Evolutionary conservation across 2,329 filamentous ascomycete species (phyloP).

Genomic region (Curvularia eragrostidis): DNA sequence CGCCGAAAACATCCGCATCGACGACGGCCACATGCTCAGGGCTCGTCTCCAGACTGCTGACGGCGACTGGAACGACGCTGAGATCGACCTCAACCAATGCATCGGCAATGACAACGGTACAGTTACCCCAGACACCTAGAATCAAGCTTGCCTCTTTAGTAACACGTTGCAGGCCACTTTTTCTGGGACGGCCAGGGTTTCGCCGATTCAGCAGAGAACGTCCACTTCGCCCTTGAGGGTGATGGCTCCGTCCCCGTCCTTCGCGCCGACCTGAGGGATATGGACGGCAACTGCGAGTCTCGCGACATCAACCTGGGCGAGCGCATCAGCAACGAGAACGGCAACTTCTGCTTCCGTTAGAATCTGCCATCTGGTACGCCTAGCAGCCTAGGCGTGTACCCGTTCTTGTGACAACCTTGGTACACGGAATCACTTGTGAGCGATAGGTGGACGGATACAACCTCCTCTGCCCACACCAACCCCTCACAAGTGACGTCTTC

Average conservation of each 20-base stretch:
- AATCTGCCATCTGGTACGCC: background rate
- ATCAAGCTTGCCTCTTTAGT: background rate
- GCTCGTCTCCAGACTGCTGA: slow-evolving; percentile 52
- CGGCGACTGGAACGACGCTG: slow-evolving; percentile 55
- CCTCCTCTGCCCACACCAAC: background rate
- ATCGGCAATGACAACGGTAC: slow-evolving; percentile 62
- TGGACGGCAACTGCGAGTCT: slow-evolving; percentile 52
- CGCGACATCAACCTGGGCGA: slow-evolving; percentile 64
- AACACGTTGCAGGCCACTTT: slow-evolving; percentile 50
- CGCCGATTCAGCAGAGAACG: slow-evolving; percentile 54
- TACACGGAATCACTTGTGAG: background rate
- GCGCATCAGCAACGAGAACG: slow-evolving; percentile 61
- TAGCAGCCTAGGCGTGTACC: background rate
- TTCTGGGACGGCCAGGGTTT: slow-evolving; percentile 59
- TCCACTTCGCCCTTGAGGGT: slow-evolving; percentile 60
- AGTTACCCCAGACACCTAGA: too few relatives aligned
- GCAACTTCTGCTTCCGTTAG: slow-evolving; percentile 41
- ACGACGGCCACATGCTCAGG: slow-evolving; percentile 59
- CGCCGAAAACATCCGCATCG: slow-evolving; percentile 57
- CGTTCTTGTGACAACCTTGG: background rate
- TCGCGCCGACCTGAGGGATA: slow-evolving; percentile 56
- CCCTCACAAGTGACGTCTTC: background rate
- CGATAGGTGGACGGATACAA: background rate
- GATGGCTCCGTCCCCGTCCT: slow-evolving; percentile 60
- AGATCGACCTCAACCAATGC: slow-evolving; percentile 58